Evolutionary conservation across 352 stramenopile genomes (phyloP), one percentile per base, ranked within the genome.

Genomic region (Phytophthora palmivora): DNA sequence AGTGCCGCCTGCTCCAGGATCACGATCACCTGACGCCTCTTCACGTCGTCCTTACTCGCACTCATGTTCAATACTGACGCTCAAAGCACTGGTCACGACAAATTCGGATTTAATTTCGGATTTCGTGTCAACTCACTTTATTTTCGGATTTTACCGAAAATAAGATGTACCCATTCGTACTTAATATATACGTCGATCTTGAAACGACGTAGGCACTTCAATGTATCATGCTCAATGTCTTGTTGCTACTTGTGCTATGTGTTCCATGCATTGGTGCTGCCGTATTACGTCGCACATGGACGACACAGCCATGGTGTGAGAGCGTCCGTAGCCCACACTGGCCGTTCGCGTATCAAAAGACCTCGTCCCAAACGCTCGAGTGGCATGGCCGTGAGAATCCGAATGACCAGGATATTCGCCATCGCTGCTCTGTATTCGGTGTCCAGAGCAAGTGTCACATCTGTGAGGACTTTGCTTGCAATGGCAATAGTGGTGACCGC

Each of bases 1-100:
- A 99, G 85, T 45, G 89, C 94, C 34, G 98, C 98, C 74, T 99
- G 92, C 78, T 99, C 97, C 44, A 99, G 83, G 53, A 99, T 91
- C 36, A 99, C 84, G 57, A 99, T 98, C 60, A 99, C 87, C 63
- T 98, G 87, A 14, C 86, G 86, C 55, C 86, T 78, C 64, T 94
- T 89, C 53, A 87, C 77, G 58, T 94, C 85, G 21, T 90, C 82
- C 42, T 88, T 88, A 42, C 37, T 78, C 18, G 57, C 69, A 45
- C 74, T 87, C 74, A 80, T 67, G 19, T 4, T 34, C 7, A 34
- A 34, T 34, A 34, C 5, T 63, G 34, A 56, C 41, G 28, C 26
- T 11, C 2, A 45, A 59, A 72, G 53, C 49, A 72, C 30, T 66
- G 47, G 56, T 49, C 32, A 36, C 14, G 15, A 45, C n/a, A 18